A percentile compares a stretch with the other conserved stretches of the same genome.
These are phyloP conservation scores for Fragosphaeria purpurea DNA, from an alignment of 2,329 filamentous ascomycete species.

Conservation along the genomic window DNA sequence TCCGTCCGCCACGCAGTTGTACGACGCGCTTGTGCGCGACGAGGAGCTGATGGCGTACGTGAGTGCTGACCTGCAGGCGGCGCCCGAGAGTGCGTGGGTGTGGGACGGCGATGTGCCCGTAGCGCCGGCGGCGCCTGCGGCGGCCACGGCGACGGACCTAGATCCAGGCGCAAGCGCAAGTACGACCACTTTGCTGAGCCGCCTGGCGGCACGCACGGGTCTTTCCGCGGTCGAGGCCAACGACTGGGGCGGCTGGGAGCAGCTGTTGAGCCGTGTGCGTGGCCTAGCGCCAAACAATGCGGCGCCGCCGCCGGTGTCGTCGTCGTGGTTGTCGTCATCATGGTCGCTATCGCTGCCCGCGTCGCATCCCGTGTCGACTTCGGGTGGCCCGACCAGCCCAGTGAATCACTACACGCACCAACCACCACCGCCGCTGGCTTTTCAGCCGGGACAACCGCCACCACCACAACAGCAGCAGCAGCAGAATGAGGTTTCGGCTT, in stretches of 20 bases:
- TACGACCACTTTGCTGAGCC: conserved; percentile 30
- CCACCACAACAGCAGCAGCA: conserved; percentile 17
- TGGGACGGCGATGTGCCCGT: conserved; percentile 51
- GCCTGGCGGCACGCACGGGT: conserved; percentile 37
- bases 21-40: conserved; percentile 45
- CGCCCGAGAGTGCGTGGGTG: conserved; percentile 69
- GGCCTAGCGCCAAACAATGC: conserved; percentile 34
- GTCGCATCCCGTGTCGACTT: not conserved
- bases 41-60: conserved; percentile 84
- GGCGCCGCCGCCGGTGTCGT: conserved; percentile 15
- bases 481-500: conserved; percentile 14
- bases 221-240: conserved; percentile 46
- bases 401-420: conserved; percentile 6
- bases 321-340: conserved; percentile 16
- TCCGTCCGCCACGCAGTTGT: conserved; percentile 16
- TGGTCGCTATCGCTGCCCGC: conserved; percentile 8
- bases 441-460: conserved; percentile 10
- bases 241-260: conserved; percentile 75
- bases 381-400: conserved; percentile 2
- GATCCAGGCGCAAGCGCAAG: conserved; percentile 13
- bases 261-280: conserved; percentile 54
- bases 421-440: conserved; percentile 4
- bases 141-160: conserved; percentile 8
- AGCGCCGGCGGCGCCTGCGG: conserved; percentile 18
- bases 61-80: conserved; percentile 76